Base-by-base conservation (phyloP, 2,329 filamentous ascomycete genomes). In the Colletotrichum sp. region DNA sequence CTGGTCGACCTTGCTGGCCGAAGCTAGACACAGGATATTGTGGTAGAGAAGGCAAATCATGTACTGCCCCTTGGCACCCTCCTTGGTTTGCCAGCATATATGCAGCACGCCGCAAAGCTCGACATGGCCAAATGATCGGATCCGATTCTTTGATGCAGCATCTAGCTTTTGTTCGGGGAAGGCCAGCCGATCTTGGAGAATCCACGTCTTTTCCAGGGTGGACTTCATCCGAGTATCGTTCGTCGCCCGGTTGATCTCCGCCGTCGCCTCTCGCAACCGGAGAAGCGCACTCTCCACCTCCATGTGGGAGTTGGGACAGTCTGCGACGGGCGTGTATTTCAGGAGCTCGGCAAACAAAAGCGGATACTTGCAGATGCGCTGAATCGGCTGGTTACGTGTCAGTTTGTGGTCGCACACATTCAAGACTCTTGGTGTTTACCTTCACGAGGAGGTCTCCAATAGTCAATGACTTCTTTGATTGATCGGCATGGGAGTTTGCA, bases 381-480 rank as follows among this genome's bases (percentile, higher is more conserved):
- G 96, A 24, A 98, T 96, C 1, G 96, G 97, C 95, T 98, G 71
- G 21, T 52, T 52, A 16, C 18, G 39, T 69, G 72, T 79, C 77
- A 77, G 57, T 26, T 57, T n/a, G 36, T 39, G 36, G 36, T 39
- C 21, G 6, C 10, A 24, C 15, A 9, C 9, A 16, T 13, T 2
- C n/a, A 24, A 49, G 21, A 18, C 16, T n/a, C 21, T 32, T 66
- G 44, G 36, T 39, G 64, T 84, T 78, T 80, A 95, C 96, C 91
- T 99, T 99, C 79, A 98, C 96, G 71, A 99, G 89, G 7, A 99
- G 89, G 84, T 99, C 97, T 65, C 93, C 92, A 78, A 98, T 91
- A 2, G 94, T 96, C 78, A 98, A 87, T 4, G 95, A 94, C 81
- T 95, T 98, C 80, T 91, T 95, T 34, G 90, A 89, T 71, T 92